Evolutionary conservation across 768 basidiomycete genomes (phyloP).

Genomic region (Tephrocybe sp.): DNA sequence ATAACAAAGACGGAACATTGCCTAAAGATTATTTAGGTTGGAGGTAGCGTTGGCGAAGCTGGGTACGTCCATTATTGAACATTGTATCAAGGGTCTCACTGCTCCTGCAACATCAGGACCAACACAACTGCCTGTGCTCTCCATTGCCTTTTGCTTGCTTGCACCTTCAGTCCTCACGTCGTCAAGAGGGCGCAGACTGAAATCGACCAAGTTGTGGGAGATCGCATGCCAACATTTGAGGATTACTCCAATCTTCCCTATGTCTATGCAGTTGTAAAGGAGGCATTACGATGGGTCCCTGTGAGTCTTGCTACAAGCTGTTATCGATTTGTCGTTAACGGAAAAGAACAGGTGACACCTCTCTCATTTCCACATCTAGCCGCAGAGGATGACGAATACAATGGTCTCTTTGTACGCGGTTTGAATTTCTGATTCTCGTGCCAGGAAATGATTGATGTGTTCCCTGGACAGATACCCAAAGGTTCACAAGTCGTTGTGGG

Average conservation of each 20-base stretch:
- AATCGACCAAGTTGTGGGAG: conserved; percentile 1
- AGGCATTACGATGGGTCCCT: conserved; percentile 6
- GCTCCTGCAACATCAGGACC: too few species aligned
- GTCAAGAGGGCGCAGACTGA: conserved; percentile 4
- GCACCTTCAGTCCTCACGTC: not conserved
- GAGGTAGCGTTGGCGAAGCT: conserved; percentile 7
- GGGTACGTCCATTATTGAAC: not conserved
- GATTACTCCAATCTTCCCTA: conserved; percentile 5
- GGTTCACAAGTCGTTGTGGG: conserved; percentile 4
- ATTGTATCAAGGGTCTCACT: not conserved
- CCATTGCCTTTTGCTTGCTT: conserved; percentile 5
- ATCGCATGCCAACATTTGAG: conserved; percentile 2
- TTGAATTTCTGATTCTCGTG: not conserved
- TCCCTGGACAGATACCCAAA: conserved; percentile 3
- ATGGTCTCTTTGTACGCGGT: conserved; percentile 3
- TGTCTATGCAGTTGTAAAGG: conserved; percentile 4
- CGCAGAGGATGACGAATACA: conserved; percentile 4
- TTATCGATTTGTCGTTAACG: not conserved
- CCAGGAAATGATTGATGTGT: not conserved
- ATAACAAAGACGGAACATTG: not conserved
- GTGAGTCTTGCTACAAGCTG: not conserved
- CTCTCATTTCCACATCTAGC: conserved; percentile 6
- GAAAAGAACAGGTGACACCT: conserved; percentile 2
- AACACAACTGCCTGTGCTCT: conserved; percentile 6
- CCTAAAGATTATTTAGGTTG: not conserved